phyloP scores from a whole-genome alignment of 1,139 yeast genomes.

The Saccharomyces hybrid region DNA sequence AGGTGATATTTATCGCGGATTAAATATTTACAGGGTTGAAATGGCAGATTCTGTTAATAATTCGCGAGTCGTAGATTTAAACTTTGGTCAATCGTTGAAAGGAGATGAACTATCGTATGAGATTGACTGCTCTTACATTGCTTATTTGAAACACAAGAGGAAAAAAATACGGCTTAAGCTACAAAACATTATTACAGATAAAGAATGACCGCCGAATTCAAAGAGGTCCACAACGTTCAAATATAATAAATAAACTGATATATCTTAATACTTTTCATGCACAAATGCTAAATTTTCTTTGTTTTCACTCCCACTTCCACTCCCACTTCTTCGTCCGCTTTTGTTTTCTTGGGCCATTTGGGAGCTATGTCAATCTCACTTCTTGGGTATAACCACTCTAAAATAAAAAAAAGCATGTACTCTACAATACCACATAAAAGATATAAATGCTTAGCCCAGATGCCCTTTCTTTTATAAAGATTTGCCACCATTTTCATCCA shows the following conservation, averaged over 20 bases:
- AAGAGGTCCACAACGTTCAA: not conserved
- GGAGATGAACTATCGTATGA: not conserved
- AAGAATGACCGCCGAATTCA: not conserved
- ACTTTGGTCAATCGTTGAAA: not conserved
- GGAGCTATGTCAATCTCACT: conserved; percentile 61
- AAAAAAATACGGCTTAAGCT: not conserved
- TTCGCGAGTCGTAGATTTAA: not conserved
- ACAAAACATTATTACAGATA: not conserved
- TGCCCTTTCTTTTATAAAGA: conserved; percentile 62
- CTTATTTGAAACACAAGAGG: not conserved
- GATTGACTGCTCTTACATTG: not conserved
- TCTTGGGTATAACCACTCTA: conserved; percentile 69
- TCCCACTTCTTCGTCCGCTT: not conserved
- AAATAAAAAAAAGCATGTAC: conserved; percentile 49
- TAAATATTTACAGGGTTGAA: not conserved
- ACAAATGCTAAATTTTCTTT: not conserved
- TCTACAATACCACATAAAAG: conserved; percentile 77
- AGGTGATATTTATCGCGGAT: not conserved
- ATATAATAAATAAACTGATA: not conserved
- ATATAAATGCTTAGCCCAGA: conserved; percentile 78
- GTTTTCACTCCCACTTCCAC: not conserved
- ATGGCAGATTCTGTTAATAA: not conserved
- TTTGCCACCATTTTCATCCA: conserved; percentile 47
- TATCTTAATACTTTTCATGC: too few species aligned
- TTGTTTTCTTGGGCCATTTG: conserved; percentile 57